Base-by-base conservation (phyloP, 2,329 filamentous ascomycete species). In the Golovinomyces cichoracearum region DNA sequence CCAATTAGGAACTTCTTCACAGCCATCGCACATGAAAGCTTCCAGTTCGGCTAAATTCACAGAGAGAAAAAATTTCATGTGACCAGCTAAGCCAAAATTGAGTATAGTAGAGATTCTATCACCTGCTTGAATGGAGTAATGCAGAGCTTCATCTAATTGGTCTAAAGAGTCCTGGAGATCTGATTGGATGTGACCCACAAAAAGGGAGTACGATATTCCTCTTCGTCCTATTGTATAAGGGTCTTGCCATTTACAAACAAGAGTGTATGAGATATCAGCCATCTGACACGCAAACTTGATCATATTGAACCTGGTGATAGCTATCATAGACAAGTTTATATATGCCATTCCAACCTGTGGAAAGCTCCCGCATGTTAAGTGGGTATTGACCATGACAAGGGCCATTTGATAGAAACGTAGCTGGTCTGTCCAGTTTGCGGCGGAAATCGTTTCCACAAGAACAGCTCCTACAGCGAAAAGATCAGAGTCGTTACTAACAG, bases 1-100 rank as follows among this genome's bases (percentile, higher is more conserved):
- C 81, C 81, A 86, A 46, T 78, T 74, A 1, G 74, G 73, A 50
- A 83, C 73, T 53, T 85, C 81, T 52, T 84, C 73, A 51, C 77
- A 79, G n/a, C 76, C 72, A 52, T 78, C 82, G 45, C 71, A 55
- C 78, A 80, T 58, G 27, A 76, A 82, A 0, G 70, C 70, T 58
- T 85, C 80, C 0, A 84, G 64, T 49, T 86, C 81, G 13, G 67
- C 66, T 45, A 76, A 66, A 50, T 83, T 78, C 53, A 83, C 74
- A 54, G 76, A 78, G 12, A 73, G 71, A 61, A 78, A 84, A 49
- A 85, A 72, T 54, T 73, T 76, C 56, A 79, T 72, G 53, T 74
- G 70, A 2, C 77, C 74, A 27, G 72, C 69, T 19, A 84, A 65
- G 0, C 80, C 82, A 47, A 80, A 74, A 55, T 78, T 80, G 9